Evolutionary conservation across 164 flowering plant genomes (phyloP), one percentile per base, ranked within the genome.

Genomic region (Stephania cephalantha): DNA sequence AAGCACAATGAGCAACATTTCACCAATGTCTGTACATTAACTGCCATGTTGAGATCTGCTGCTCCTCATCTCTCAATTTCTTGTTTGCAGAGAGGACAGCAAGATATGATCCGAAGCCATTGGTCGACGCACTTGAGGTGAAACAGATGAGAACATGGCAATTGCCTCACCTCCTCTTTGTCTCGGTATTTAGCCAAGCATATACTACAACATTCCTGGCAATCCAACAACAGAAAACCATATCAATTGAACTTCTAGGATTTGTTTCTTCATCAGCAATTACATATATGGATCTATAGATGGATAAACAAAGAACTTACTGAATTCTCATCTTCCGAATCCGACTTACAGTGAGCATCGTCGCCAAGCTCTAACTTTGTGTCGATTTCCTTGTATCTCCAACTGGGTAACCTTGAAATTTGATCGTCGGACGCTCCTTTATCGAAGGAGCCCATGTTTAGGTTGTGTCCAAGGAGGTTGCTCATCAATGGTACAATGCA

Each of bases 151-250:
- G 87, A 88, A 75, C 99, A 95, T 46, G 94, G 93, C 80, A 95
- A 76, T 78, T 90, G 88, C 78, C 93, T 89, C 55, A 95, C 85
- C 76, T 95, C 99, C 77, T 95, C 99, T 78, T 86, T 90, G 48
- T 91, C 96, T 79, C 68, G 84, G 79, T 95, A 95, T 80, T 85
- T 95, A 8, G 93, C 87, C 18, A 95, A 79, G 84, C 99, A 95
- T 55, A 95, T 93, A 68, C 99, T 93, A 68, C 99, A 95, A 63
- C 99, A 95, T 83, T 91, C 98, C 98, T 95, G 90, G 46, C 67
- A 77, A 78, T n/a, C n/a, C 11, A 13, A 48, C 70, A 73, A 5
- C 45, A 71, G 35, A 3, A 69, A 15, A 29, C 22, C 55, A 11
- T 4, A 29, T 30, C 3, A 17, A 31, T 35, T 12, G 7, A 30